Evolutionary conservation across 768 basidiomycete genomes (phyloP).

Genomic region (Gelatoporia subvermispora): DNA sequence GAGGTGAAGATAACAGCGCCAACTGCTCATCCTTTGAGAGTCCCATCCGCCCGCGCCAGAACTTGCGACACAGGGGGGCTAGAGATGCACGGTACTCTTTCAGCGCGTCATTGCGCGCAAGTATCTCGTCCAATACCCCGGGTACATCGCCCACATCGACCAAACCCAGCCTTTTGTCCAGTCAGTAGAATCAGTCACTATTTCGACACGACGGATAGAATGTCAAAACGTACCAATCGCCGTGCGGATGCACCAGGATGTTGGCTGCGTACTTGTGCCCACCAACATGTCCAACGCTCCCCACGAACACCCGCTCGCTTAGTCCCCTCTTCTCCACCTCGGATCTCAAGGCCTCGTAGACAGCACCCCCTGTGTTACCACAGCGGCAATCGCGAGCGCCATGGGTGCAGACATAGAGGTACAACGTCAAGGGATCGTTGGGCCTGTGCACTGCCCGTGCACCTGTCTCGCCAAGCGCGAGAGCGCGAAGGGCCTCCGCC

Average conservation of each 20-base stretch:
- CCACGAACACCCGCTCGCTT: constrained; percentile 37
- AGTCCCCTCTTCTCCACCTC: constrained; percentile 42
- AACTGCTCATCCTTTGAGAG: constrained; percentile 54
- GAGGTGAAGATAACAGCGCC: constrained; percentile 21
- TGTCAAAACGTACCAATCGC: constrained; percentile 60
- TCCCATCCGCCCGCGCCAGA: constrained; percentile 76
- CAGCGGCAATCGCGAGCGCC: constrained; percentile 77
- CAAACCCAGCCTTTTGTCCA: constrained; percentile 54
- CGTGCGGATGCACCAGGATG: constrained; percentile 61
- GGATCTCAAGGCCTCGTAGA: constrained; percentile 47
- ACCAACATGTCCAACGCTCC: constrained; percentile 75
- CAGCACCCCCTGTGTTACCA: constrained; percentile 55
- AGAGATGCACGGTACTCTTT: constrained; percentile 13
- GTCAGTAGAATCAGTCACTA: neutral
- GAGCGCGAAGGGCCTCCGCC: constrained; percentile 25
- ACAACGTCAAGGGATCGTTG: constrained; percentile 21
- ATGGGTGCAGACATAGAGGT: constrained; percentile 77
- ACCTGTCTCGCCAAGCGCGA: constrained; percentile 23
- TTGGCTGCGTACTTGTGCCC: constrained; percentile 82
- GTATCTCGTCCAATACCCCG: constrained; percentile 41
- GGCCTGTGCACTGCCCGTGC: constrained; percentile 10
- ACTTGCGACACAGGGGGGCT: constrained; percentile 37
- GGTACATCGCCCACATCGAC: constrained; percentile 56
- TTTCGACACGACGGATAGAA: neutral
- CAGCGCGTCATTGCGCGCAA: constrained; percentile 28